A percentile compares a stretch with the other conserved stretches of the same genome.
Conservation (phyloP, 768 basidiomycete genomes). For the Trametes sanguinea region DNA sequence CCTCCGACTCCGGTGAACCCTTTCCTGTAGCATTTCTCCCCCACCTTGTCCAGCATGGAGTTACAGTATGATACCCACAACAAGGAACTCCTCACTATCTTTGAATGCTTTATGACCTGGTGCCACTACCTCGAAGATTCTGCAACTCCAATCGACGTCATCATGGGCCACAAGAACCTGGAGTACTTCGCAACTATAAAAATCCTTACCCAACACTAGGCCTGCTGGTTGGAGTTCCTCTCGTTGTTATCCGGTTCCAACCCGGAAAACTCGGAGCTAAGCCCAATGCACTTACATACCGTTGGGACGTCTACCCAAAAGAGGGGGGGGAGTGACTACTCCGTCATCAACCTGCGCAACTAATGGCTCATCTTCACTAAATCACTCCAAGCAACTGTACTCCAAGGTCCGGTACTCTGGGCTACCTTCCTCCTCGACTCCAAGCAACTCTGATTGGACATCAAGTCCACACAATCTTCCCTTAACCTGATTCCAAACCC, state of each 20-base stretch:
- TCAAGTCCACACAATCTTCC: constrained; percentile 7
- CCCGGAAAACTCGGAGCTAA: neutral
- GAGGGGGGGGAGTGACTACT: constrained; percentile 28
- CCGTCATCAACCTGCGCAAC: constrained; percentile 26
- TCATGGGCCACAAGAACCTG: constrained; percentile 41
- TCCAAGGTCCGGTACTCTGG: constrained; percentile 22
- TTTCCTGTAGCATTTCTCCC: constrained; percentile 38
- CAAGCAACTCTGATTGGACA: constrained; percentile 25
- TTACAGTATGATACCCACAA: constrained; percentile 52
- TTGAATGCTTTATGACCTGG: constrained; percentile 35
- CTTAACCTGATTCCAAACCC: neutral
- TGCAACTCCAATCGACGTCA: constrained; percentile 20
- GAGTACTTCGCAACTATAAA: constrained; percentile 37
- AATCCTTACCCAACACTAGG: constrained; percentile 39
- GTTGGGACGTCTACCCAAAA: constrained; percentile 28
- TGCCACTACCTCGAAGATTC: constrained; percentile 28
- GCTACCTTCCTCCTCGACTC: constrained; percentile 24
- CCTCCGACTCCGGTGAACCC: constrained; percentile 20
- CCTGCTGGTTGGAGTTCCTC: constrained; percentile 36
- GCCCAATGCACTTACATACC: constrained; percentile 24
- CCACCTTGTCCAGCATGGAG: constrained; percentile 35
- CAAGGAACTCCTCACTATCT: constrained; percentile 51
- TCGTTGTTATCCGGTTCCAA: constrained; percentile 2
- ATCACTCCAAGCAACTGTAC: constrained; percentile 24
- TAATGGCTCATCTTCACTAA: constrained; percentile 23